Percentiles rank a stretch among this genome's conserved stretches.
phyloP scores from a whole-genome alignment of 2,329 filamentous ascomycete genomes.

The Aspergillus clavatus region DNA sequence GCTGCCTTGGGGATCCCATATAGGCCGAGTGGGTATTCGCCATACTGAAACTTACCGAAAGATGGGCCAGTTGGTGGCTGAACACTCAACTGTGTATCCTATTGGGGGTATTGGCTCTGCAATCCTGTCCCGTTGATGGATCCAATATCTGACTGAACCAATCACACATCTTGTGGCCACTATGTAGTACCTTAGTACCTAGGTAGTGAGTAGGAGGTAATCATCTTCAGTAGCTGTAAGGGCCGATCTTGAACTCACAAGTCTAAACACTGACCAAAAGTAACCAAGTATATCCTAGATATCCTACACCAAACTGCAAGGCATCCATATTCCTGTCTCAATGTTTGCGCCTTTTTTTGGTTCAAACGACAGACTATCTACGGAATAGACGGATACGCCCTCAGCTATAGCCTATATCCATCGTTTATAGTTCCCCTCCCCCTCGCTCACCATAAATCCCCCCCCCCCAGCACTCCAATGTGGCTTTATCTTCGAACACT shows the following conservation, averaged over 20 bases:
- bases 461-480: background rate
- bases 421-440: background rate
- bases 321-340: background rate
- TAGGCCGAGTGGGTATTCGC: no score
- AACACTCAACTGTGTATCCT: no score
- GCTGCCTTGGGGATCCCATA: constrained; percentile 14
- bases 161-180: no score
- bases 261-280: background rate
- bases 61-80: no score
- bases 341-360: background rate
- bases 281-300: background rate
- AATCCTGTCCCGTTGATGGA: no score
- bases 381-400: no score
- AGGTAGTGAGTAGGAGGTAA: no score
- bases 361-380: no score
- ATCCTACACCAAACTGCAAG: background rate
- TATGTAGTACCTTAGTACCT: no score
- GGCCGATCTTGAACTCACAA: background rate
- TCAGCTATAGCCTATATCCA: background rate
- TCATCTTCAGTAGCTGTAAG: background rate
- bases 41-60: no score
- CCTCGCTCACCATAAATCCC: background rate
- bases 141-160: no score
- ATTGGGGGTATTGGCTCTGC: no score
- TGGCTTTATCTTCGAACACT: background rate